Evolutionary conservation across 805 yeast species (phyloP).

Genomic region (Huiozyma naganishii): DNA sequence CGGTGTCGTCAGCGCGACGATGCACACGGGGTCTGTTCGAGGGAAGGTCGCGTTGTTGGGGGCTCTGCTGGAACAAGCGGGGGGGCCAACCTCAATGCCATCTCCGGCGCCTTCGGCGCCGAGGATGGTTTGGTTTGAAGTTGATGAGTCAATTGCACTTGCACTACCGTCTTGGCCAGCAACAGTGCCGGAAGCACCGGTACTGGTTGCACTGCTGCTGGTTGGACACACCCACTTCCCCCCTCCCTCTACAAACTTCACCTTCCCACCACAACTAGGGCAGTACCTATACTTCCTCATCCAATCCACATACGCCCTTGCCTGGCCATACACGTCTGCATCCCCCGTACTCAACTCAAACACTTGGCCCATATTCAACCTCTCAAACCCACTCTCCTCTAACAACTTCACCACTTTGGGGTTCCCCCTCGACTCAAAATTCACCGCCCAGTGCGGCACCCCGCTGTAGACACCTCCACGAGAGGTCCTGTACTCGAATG

Average conservation of each 20-base stretch:
- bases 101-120: no score
- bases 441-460: slow-evolving; percentile 54
- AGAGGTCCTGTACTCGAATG: slow-evolving; percentile 29
- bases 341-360: slow-evolving; percentile 29
- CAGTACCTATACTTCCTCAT: slow-evolving; percentile 60
- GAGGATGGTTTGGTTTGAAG: no score
- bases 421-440: slow-evolving; percentile 25
- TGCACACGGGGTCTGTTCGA: slow-evolving; percentile 81
- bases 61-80: not conserved
- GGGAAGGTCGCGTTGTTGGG: slow-evolving; percentile 76
- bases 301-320: slow-evolving; percentile 82
- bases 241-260: slow-evolving; percentile 57
- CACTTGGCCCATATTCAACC: slow-evolving; percentile 4
- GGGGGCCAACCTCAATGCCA: not conserved
- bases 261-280: slow-evolving; percentile 71
- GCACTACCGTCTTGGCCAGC: no score
- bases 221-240: slow-evolving; percentile 44
- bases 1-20: slow-evolving; percentile 62
- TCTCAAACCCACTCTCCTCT: not conserved
- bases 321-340: slow-evolving; percentile 68
- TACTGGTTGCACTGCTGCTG: slow-evolving; percentile 30
- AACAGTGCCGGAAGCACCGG: no score
- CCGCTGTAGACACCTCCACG: slow-evolving; percentile 35
- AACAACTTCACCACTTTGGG: slow-evolving; percentile 1
- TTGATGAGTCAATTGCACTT: no score